Evolutionary conservation across 2,329 filamentous ascomycete genomes (phyloP).

Genomic region (Kalmusia sp.): DNA sequence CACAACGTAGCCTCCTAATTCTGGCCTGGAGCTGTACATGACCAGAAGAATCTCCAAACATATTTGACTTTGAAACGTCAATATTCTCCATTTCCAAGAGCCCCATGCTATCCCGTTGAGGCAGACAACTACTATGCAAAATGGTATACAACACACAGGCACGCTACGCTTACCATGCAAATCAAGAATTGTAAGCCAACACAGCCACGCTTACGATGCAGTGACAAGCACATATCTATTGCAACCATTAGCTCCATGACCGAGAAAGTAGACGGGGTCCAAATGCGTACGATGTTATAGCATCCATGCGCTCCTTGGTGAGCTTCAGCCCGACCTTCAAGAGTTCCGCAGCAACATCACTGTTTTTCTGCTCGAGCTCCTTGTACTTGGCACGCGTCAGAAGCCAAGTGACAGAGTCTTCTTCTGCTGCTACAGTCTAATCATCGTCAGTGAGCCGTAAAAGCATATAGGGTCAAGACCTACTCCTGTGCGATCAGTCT

Average conservation of each 20-base stretch:
- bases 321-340: constrained; percentile 88
- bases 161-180: no score
- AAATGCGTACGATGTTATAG: constrained; percentile 63
- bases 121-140: no score
- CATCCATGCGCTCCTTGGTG: constrained; percentile 90
- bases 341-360: constrained; percentile 82
- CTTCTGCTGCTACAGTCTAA: constrained; percentile 78
- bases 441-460: not conserved
- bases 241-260: not conserved
- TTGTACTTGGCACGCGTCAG: constrained; percentile 77
- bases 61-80: no score
- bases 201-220: constrained; percentile 34
- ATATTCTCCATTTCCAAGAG: no score
- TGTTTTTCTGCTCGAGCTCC: constrained; percentile 73
- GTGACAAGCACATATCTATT: constrained; percentile 45
- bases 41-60: no score
- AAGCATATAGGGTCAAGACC: not conserved
- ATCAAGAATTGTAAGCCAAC: no score
- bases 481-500: constrained; percentile 79
- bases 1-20: no score
- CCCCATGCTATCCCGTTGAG: no score
- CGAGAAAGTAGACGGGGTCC: not conserved
- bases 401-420: constrained; percentile 82
- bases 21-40: no score
- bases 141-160: no score